These are phyloP conservation scores for Suillus americanus DNA, from an alignment of 768 basidiomycete genomes.

Conservation along the genomic window DNA sequence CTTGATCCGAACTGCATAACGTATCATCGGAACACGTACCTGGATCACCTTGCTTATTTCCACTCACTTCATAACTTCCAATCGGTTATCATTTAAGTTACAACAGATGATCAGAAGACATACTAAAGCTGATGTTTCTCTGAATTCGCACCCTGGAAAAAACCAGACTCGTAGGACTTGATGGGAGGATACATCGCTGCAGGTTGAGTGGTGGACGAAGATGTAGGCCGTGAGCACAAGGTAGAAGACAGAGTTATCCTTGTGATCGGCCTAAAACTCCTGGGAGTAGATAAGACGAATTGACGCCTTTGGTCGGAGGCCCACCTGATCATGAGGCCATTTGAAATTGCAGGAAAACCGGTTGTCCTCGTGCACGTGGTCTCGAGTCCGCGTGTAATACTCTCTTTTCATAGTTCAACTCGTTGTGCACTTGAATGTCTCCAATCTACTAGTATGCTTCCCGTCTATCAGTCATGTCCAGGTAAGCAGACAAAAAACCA, in stretches of 20 bases:
- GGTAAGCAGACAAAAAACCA: too few species aligned
- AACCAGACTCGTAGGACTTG: constrained; percentile 64
- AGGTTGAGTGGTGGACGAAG: neutral
- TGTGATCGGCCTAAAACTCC: neutral
- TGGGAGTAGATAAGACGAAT: neutral
- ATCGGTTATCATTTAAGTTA: constrained; percentile 4
- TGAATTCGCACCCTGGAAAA: constrained; percentile 54
- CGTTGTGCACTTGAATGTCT: too few species aligned
- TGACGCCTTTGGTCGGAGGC: neutral
- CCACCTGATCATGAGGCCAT: neutral
- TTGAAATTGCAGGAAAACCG: neutral
- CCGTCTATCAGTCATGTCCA: too few species aligned
- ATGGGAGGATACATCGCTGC: constrained; percentile 63
- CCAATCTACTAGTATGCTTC: too few species aligned
- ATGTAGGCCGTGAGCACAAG: neutral
- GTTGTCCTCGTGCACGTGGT: too few species aligned
- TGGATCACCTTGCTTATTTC: constrained; percentile 74
- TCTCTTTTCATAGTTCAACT: too few species aligned
- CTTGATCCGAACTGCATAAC: constrained; percentile 4
- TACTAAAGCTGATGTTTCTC: constrained; percentile 73
- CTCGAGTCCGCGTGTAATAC: too few species aligned
- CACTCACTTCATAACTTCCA: constrained; percentile 75
- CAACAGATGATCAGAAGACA: constrained; percentile 25
- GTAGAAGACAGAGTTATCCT: neutral
- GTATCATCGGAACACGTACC: constrained; percentile 38